Evolutionary conservation across 2,329 filamentous ascomycete genomes (phyloP).

Genomic region (Cercospora sesami): DNA sequence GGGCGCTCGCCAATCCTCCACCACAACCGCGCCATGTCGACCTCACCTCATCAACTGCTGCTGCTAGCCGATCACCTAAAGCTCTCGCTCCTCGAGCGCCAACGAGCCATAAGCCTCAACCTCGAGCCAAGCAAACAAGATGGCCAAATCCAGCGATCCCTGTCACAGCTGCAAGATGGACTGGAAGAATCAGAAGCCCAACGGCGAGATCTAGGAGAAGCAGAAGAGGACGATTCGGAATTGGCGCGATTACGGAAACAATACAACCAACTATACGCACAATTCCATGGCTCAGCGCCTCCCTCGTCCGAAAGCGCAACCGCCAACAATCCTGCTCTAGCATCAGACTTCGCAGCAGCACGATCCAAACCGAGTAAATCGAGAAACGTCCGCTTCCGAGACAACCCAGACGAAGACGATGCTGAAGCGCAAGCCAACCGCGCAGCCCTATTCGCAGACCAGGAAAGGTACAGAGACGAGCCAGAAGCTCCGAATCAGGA

Average conservation of each 20-base stretch:
- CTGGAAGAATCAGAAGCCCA: slow-evolving; percentile 68
- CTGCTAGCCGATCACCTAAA: slow-evolving; percentile 96
- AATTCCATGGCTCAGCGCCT: slow-evolving; percentile 69
- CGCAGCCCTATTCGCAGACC: slow-evolving; percentile 55
- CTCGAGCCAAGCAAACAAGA: slow-evolving; percentile 80
- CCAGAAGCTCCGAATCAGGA: slow-evolving; percentile 56
- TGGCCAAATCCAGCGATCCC: slow-evolving; percentile 80
- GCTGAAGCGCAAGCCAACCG: slow-evolving; percentile 53
- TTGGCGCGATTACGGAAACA: slow-evolving; percentile 70
- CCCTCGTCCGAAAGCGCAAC: slow-evolving; percentile 56
- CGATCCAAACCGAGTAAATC: slow-evolving; percentile 46
- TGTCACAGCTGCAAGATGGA: slow-evolving; percentile 82
- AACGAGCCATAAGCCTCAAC: slow-evolving; percentile 78
- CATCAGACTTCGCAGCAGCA: slow-evolving; percentile 66
- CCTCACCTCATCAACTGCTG: slow-evolving; percentile 69
- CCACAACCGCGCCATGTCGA: slow-evolving; percentile 20
- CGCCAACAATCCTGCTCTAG: slow-evolving; percentile 65
- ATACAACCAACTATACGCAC: slow-evolving; percentile 71
- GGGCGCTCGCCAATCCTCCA: background rate
- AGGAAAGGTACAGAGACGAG: slow-evolving; percentile 65
- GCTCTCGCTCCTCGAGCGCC: slow-evolving; percentile 86
- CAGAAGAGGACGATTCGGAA: slow-evolving; percentile 55
- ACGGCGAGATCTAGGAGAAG: slow-evolving; percentile 64
- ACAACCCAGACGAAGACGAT: slow-evolving; percentile 55
- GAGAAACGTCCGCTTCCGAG: slow-evolving; percentile 72